phyloP scores from a whole-genome alignment of 352 stramenopile species.

The Globisporangium cystogenes region DNA sequence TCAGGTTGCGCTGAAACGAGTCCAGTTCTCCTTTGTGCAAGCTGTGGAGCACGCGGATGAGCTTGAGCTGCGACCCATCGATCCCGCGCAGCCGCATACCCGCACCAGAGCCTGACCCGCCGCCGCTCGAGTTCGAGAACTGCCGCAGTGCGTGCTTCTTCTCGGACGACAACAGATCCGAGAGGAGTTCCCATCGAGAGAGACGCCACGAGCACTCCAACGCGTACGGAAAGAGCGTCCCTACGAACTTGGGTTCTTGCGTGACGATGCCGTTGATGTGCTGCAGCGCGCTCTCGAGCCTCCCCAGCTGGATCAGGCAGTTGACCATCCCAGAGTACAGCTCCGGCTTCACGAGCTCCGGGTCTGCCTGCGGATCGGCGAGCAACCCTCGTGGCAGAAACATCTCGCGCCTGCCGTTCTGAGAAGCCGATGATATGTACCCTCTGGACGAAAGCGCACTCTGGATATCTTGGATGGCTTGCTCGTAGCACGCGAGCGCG shows the following conservation, averaged over 20 bases:
- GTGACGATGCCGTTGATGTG: conserved; percentile 85
- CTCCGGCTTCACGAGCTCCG: conserved; percentile 54
- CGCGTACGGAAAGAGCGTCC: conserved; percentile 74
- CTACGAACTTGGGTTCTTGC: conserved; percentile 70
- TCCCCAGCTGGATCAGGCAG: conserved; percentile 80
- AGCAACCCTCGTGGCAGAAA: conserved; percentile 13
- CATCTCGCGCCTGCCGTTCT: conserved; percentile 6
- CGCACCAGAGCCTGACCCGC: neutral
- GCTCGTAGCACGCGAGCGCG: conserved; percentile 68
- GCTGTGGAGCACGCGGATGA: conserved; percentile 79
- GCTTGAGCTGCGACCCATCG: conserved; percentile 66
- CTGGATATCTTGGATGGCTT: conserved; percentile 71
- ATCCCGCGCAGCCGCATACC: conserved; percentile 42
- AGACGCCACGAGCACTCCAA: conserved; percentile 85
- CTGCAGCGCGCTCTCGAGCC: conserved; percentile 78
- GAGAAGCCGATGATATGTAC: conserved; percentile 7
- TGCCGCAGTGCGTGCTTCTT: conserved; percentile 61
- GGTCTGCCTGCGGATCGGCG: conserved; percentile 32
- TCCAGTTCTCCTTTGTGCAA: conserved; percentile 52
- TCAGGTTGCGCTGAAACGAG: conserved; percentile 55
- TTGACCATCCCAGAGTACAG: conserved; percentile 80
- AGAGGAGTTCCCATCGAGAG: conserved; percentile 74
- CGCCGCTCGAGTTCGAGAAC: conserved; percentile 6
- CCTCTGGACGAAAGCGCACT: conserved; percentile 29
- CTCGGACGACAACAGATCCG: conserved; percentile 69